Evolutionary conservation across 306 rosid species (phyloP), one percentile per base, ranked within the genome.

Genomic region (Lathyrus sativus): DNA sequence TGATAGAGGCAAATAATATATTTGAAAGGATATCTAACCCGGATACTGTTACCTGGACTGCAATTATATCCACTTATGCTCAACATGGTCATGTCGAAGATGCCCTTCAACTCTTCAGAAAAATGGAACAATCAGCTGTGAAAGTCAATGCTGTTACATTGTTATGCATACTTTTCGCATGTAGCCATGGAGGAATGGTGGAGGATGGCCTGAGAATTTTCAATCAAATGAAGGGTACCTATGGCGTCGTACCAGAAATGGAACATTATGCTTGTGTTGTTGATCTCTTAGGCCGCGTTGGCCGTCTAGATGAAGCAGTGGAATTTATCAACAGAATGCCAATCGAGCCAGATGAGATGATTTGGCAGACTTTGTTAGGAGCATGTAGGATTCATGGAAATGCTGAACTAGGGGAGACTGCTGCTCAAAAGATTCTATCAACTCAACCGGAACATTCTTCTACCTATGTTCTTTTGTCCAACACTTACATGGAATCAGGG

Each of bases 351-450:
- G 68, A 81, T 26, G 87, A 79, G 74, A 86, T 90, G 90, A 65
- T 90, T 24, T 90, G 90, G 95, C 92, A 88, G 71, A 74, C 90
- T 56, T 76, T 88, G 76, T 79, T 90, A 82, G 97, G 84, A 63
- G 95, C 95, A 19, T 86, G 95, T 49, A 84, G 91, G 78, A 86
- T 82, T 60, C 91, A 88, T 66, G 90, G 88, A 37, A 84, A 87
- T 73, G 43, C 80, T 6, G 79, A 71, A 44, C 63, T 90, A 75
- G 96, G 91, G n/a, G 82, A 84, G 62, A 54, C 53, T 45, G 95
- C 85, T 12, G 91, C 95, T 72, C 79, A 69, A 79, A 84, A 87
- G 72, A 84, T 90, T 63, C 75, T 84, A 22, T 74, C 91, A 4
- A 49, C 74, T 18, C 81, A 13, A 54, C 91, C 91, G 3, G 87